These are phyloP conservation scores for Apiotrichum gamsii DNA, from an alignment of 1,284 basidiomycete species.

Conservation along the genomic window DNA sequence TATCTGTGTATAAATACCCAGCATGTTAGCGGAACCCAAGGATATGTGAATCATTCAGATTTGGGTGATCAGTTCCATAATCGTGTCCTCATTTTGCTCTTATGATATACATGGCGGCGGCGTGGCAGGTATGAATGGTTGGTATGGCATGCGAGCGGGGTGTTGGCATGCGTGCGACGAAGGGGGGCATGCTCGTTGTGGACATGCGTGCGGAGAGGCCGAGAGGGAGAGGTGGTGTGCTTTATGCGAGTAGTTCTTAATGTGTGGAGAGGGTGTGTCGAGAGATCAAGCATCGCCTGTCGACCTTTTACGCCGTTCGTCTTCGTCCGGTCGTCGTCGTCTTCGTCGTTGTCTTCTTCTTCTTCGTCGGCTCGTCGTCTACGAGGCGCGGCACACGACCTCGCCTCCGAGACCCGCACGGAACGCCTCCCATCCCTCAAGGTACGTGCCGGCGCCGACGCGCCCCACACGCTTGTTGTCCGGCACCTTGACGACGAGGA, in stretches of 20 bases:
- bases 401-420: slow-evolving; percentile 45
- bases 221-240: not conserved
- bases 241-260: too few relatives aligned
- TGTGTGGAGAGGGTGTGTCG: not conserved
- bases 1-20: not conserved
- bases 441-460: slow-evolving; percentile 27
- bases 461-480: slow-evolving; percentile 18
- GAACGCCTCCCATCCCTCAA: slow-evolving; percentile 49
- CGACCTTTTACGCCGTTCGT: too few relatives aligned
- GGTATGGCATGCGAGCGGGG: slow-evolving; percentile 18
- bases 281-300: not conserved
- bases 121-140: slow-evolving; percentile 19
- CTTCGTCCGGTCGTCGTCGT: too few relatives aligned
- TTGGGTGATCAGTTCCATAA: too few relatives aligned
- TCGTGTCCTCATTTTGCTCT: too few relatives aligned
- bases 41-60: too few relatives aligned
- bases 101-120: slow-evolving; percentile 10
- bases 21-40: too few relatives aligned
- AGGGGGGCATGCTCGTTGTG: not conserved
- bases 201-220: not conserved
- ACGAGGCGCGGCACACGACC: slow-evolving; percentile 39
- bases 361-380: too few relatives aligned
- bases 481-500: slow-evolving; percentile 38
- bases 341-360: too few relatives aligned
- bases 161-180: not conserved